A percentile compares a stretch with the other conserved stretches of the same genome.
phyloP scores from a whole-genome alignment of 257 asterid genomes.

The Nicotiana otophora region DNA sequence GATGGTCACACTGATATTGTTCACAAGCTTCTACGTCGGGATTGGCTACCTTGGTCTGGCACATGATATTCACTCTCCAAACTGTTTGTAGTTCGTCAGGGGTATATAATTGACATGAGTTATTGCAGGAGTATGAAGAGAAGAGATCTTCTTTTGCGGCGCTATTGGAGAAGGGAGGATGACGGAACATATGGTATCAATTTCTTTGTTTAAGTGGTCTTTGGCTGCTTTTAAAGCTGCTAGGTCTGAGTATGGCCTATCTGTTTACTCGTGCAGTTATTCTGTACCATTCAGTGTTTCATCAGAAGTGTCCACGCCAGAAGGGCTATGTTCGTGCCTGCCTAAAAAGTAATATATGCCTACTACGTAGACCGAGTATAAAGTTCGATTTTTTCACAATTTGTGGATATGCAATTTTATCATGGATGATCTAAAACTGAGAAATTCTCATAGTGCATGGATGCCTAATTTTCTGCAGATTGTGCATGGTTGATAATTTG shows the following conservation, averaged over 20 bases:
- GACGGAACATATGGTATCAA: constrained; percentile 91
- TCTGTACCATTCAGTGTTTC: constrained; percentile 56
- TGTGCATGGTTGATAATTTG: background rate
- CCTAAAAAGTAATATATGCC: constrained; percentile 99
- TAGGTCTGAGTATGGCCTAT: background rate
- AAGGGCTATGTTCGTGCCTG: constrained; percentile 90
- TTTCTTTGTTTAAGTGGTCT: background rate
- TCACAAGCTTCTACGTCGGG: constrained; percentile 67
- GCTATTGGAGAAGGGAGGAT: constrained; percentile 99
- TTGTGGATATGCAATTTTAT: background rate
- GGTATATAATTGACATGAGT: constrained; percentile 10
- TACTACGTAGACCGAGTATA: background rate
- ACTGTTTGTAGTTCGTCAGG: background rate
- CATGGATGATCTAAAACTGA: background rate
- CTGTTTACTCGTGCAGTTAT: constrained; percentile 14
- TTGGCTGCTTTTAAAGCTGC: constrained; percentile 1
- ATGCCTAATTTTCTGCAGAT: background rate
- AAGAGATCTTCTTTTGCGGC: constrained; percentile 85
- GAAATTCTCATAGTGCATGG: background rate
- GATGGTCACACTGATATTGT: constrained; percentile 98
- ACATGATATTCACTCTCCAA: constrained; percentile 16
- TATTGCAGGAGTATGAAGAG: constrained; percentile 79
- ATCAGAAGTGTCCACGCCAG: constrained; percentile 76
- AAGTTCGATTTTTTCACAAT: background rate
- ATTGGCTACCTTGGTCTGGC: constrained; percentile 92